Evolutionary conservation across 73 alveolate genomes (phyloP).

Genomic region (Tetrahymena thermophila): DNA sequence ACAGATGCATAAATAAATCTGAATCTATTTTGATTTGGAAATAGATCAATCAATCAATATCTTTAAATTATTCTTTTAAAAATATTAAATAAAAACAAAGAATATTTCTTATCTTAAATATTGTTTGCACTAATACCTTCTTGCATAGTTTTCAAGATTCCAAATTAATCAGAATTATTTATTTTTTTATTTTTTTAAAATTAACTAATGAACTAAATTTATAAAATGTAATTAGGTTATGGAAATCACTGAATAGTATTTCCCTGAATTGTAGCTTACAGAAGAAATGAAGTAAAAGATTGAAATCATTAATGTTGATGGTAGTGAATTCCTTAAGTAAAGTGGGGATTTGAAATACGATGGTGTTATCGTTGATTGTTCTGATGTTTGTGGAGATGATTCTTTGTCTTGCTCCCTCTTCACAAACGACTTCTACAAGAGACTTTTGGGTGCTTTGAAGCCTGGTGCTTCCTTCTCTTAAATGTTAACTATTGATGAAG

Average conservation of each 20-base stretch:
- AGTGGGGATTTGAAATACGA: not conserved
- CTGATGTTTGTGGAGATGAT: not conserved
- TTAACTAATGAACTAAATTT: not conserved
- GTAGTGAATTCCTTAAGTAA: not conserved
- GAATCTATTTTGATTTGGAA: no score
- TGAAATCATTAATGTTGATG: not conserved
- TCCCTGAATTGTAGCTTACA: not conserved
- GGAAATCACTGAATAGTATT: not conserved
- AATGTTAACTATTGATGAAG: not conserved
- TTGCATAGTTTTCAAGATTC: not conserved
- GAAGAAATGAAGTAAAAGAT: not conserved
- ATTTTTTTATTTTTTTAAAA: not conserved
- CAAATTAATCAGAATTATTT: not conserved
- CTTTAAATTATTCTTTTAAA: not conserved
- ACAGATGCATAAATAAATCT: no score
- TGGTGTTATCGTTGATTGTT: not conserved
- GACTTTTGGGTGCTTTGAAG: not conserved
- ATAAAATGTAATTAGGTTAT: not conserved
- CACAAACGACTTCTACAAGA: not conserved
- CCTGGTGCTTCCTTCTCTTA: slow-evolving; percentile 1
- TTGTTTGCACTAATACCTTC: no score
- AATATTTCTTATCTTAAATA: not conserved
- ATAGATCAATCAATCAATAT: no score
- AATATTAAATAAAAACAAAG: not conserved
- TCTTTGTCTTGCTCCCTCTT: not conserved